phyloP scores from a whole-genome alignment of 257 asterid species.

The Nicotiana obtusifolia region DNA sequence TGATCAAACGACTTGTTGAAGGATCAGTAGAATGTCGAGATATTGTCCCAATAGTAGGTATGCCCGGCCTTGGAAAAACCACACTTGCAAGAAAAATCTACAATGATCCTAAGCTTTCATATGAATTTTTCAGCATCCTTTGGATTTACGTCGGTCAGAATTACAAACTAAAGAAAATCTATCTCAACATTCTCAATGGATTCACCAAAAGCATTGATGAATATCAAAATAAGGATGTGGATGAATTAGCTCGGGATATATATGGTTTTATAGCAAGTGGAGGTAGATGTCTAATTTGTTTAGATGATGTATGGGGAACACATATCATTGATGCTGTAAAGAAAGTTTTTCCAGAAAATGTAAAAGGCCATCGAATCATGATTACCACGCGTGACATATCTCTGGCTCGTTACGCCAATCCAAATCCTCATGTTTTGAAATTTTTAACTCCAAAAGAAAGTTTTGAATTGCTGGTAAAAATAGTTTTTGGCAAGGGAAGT shows the following conservation, averaged over 20 bases:
- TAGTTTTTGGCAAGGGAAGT: background rate
- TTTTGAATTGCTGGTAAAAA: background rate
- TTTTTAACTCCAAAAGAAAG: background rate
- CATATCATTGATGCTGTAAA: too few relatives aligned
- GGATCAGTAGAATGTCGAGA: slow-evolving; percentile 16
- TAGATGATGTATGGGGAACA: too few relatives aligned
- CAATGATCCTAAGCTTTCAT: slow-evolving; percentile 11
- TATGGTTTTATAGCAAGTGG: background rate
- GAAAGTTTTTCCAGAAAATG: background rate
- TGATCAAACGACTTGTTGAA: slow-evolving; percentile 14
- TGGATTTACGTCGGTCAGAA: slow-evolving; percentile 14
- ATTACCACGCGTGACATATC: slow-evolving; percentile 20
- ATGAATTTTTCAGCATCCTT: slow-evolving; percentile 15
- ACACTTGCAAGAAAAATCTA: too few relatives aligned
- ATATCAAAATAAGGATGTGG: background rate
- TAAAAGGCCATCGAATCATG: slow-evolving; percentile 25
- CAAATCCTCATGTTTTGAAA: background rate
- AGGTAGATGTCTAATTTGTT: rapidly evolving
- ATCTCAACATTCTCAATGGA: slow-evolving; percentile 9
- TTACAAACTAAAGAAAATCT: background rate
- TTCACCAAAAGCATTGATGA: background rate
- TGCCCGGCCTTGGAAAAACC: slow-evolving; percentile 16
- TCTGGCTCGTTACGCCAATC: slow-evolving; percentile 19
- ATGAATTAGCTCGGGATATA: slow-evolving; percentile 12
- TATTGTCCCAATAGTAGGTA: slow-evolving; percentile 29